Evolutionary conservation across 2,329 filamentous ascomycete genomes (phyloP).

Genomic region (Trichoderma atrobrunneum): DNA sequence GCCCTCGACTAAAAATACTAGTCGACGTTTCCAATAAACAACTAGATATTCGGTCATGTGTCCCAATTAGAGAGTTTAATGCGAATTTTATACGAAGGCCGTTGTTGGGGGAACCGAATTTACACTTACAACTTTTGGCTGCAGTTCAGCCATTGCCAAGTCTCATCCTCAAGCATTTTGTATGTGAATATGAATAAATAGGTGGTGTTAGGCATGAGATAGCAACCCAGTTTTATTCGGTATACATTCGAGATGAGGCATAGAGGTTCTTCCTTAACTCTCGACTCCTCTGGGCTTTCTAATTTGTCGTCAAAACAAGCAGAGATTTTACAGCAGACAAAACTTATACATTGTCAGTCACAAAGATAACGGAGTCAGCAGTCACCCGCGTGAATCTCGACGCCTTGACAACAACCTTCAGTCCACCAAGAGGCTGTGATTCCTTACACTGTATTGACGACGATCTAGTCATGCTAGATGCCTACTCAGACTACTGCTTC

Average conservation of each 20-base stretch:
- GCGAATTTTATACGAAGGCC: neutral
- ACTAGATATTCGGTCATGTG: neutral
- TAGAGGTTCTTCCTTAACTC: neutral
- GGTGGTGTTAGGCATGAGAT: neutral
- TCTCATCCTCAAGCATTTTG: neutral
- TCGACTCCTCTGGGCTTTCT: neutral
- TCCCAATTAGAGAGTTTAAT: neutral
- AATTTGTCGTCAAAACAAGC: neutral
- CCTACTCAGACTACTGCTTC: neutral
- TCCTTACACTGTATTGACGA: neutral
- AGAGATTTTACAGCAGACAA: neutral
- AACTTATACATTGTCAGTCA: neutral
- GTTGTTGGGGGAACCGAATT: neutral
- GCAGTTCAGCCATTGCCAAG: neutral
- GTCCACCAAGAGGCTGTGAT: neutral
- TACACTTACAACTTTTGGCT: neutral
- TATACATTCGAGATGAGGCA: neutral
- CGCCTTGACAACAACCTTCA: neutral
- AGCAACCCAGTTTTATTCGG: no score
- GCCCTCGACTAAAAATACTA: neutral
- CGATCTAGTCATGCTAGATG: neutral
- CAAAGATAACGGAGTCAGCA: neutral
- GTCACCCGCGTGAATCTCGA: neutral
- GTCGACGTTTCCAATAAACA: neutral
- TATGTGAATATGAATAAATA: neutral